Evolutionary conservation across 306 rosid genomes (phyloP), one percentile per base, ranked within the genome.

Genomic region (Castanopsis chinensis): DNA sequence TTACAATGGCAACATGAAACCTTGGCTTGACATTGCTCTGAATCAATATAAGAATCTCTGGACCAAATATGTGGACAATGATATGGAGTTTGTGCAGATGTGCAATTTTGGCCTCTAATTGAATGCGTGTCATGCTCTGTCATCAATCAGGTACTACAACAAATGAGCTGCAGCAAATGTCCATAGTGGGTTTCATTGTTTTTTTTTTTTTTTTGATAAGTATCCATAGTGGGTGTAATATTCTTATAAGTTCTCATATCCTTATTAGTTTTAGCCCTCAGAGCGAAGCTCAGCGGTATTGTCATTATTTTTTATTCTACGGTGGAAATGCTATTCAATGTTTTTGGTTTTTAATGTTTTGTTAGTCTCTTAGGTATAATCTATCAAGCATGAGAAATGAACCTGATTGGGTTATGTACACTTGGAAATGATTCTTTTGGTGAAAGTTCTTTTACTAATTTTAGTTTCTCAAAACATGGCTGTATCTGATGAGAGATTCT

Each of bases 1-100:
- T 86, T 96, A 96, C 92, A 96, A 88, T 8, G 99, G 99, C 78
- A 87, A 90, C 88, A 96, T 93, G 99, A 96, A 96, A 79, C 99
- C 99, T 37, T 96, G 99, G 99, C 97, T 96, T 19, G 99, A 96
- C 80, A 89, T 96, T 79, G 99, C 99, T 23, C 82, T 96, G 94
- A 96, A 96, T 82, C 99, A 96, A 75, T 96, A 93, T 71, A 96
- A 96, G 90, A 88, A 83, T 80, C 93, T 93, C 4, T 96, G 99
- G 99, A 91, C 99, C 55, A 90, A 90, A 81, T 90, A 93, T 51
- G 92, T 96, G 68, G 99, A 96, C 94, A 96, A 87, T 41, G 99
- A 92, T 75, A 93, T 93, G 99, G 98, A 96, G 75, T 96, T 89
- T 81, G 99, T 96, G 79, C 98, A 96, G 87, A 88, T 93, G 94